Percentiles rank a stretch among this genome's conserved stretches.
Evolutionary conservation across 306 rosid species (phyloP).

Genomic region (Trichosanthes truncata): DNA sequence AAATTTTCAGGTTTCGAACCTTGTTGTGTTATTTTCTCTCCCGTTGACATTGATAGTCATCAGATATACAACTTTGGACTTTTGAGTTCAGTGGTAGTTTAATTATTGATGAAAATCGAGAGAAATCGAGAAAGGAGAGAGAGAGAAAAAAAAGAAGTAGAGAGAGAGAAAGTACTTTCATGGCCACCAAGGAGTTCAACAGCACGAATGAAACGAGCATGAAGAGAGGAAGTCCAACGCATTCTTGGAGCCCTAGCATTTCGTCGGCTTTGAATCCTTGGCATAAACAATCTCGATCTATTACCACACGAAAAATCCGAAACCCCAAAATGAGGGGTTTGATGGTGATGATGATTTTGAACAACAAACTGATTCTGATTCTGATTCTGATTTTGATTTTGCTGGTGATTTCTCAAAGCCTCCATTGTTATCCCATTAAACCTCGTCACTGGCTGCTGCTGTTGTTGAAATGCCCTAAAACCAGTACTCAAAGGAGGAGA

Average conservation of each 20-base stretch:
- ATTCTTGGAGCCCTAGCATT: conserved; percentile 87
- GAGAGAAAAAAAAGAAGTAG: not conserved
- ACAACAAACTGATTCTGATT: not conserved
- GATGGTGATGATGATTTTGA: not conserved
- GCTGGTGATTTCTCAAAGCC: conserved; percentile 15
- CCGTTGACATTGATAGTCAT: not conserved
- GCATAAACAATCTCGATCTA: conserved; percentile 16
- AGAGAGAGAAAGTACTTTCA: conserved; percentile 43
- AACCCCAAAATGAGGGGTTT: conserved; percentile 19
- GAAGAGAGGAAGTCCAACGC: conserved; percentile 95
- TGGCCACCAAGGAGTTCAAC: conserved; percentile 95
- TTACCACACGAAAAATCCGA: conserved; percentile 37
- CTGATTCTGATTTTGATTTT: not conserved
- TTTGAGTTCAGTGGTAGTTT: not conserved
- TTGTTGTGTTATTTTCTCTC: too few species aligned
- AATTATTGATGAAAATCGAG: not conserved
- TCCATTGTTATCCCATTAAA: conserved; percentile 10
- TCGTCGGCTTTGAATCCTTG: conserved; percentile 45
- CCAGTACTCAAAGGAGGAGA: not conserved
- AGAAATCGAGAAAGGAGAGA: not conserved
- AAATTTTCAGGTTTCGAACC: not conserved
- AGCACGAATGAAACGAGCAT: conserved; percentile 80
- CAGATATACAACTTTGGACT: not conserved
- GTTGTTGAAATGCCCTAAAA: conserved; percentile 5
- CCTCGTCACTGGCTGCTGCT: not conserved